Conservation (phyloP, 2,329 filamentous ascomycete species). For the Fusarium piperis region DNA sequence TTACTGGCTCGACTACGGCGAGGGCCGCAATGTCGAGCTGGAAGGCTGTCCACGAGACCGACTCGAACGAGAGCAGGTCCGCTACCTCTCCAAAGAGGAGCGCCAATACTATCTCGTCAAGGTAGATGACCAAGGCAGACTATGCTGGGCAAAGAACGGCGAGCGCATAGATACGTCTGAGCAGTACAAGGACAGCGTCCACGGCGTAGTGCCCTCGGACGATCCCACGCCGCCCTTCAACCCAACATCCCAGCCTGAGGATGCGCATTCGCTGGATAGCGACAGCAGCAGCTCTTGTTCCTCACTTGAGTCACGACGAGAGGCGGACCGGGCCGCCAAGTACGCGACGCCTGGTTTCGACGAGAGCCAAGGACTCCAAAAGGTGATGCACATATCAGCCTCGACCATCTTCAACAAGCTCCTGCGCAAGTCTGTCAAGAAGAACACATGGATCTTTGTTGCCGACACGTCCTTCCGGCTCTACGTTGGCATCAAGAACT, state of each 20-base stretch:
- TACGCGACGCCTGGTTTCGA: slow-evolving; percentile 73
- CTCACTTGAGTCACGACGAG: slow-evolving; percentile 58
- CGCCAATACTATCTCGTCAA: slow-evolving; percentile 81
- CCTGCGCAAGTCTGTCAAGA: slow-evolving; percentile 79
- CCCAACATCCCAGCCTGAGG: slow-evolving; percentile 29
- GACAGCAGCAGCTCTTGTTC: slow-evolving; percentile 48
- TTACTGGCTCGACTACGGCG: slow-evolving; percentile 89
- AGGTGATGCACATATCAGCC: slow-evolving; percentile 71
- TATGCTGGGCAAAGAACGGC: slow-evolving; percentile 90
- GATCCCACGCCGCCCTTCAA: slow-evolving; percentile 67
- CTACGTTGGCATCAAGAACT: slow-evolving; percentile 90
- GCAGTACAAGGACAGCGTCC: slow-evolving; percentile 80
- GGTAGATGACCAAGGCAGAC: slow-evolving; percentile 76
- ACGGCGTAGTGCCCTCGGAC: slow-evolving; percentile 73
- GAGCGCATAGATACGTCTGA: slow-evolving; percentile 79
- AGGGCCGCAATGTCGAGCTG: slow-evolving; percentile 75
- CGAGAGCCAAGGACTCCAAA: slow-evolving; percentile 64
- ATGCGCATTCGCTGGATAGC: slow-evolving; percentile 15
- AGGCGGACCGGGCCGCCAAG: slow-evolving; percentile 69
- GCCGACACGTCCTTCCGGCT: slow-evolving; percentile 85
- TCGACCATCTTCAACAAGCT: slow-evolving; percentile 82
- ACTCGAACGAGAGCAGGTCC: slow-evolving; percentile 80
- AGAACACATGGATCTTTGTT: slow-evolving; percentile 95
- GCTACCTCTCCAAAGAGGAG: slow-evolving; percentile 86
- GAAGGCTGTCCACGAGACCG: slow-evolving; percentile 77